Evolutionary conservation across 2,329 filamentous ascomycete genomes (phyloP), one percentile per base, ranked within the genome.

Genomic region (Albophoma yamanashiensis): DNA sequence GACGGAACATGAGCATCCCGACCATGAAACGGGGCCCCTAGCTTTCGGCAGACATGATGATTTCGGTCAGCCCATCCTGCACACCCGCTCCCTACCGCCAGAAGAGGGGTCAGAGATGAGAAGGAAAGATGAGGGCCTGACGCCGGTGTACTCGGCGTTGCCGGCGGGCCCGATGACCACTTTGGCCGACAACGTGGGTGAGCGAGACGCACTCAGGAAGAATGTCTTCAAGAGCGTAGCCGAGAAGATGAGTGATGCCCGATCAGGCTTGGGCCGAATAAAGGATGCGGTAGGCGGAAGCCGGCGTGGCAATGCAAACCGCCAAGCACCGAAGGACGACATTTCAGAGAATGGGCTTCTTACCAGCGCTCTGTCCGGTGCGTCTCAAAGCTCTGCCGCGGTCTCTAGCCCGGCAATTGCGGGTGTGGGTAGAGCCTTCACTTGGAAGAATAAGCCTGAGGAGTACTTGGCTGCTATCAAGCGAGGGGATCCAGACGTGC

Each of bases 191-290:
- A 76, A 72, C 53, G 71, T 77, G 0, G 74, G 70, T 22, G 84
- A 85, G 36, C 83, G 79, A 60, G 83, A 85, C 63, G 81, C 83
- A 20, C 71, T 84, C 31, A 83, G 86, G 38, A 86, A 82, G 65
- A 83, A 84, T 0, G 82, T 91, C 20, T 89, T 92, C 72, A 94
- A 90, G 71, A 89, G 87, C 62, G 89, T 94, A 20, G 88, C 88
- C 2, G 89, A 84, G 6, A 88, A 89, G 64, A 88, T 90, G 70
- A 89, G 83, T 63, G 91, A 95, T 72, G 89, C 91, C 55, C 86
- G 89, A 55, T 91, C 88, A 60, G 91, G 92, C 0, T 81, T 96
- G 60, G 89, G 89, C 1, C 86, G 90, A 42, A 92, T 97, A 71
- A 92, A 92, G 69, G 91, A 93, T 69, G 91, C 87, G 3, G 89